Percentiles rank a stretch among this genome's conserved stretches.
Evolutionary conservation across 2,329 filamentous ascomycete species (phyloP).

Genomic region (Sclerotinia subarctica): DNA sequence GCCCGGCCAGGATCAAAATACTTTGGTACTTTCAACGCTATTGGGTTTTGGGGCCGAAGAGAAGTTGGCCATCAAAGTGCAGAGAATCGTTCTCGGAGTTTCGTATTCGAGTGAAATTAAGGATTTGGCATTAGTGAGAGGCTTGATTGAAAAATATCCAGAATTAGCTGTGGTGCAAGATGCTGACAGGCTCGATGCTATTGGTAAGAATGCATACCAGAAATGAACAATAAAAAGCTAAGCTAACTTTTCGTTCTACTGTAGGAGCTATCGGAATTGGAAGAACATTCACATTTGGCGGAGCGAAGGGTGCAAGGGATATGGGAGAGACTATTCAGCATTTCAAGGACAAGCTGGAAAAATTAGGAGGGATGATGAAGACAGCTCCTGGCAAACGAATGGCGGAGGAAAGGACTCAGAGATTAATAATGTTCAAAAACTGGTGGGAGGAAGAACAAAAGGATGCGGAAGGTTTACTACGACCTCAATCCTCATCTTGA

Average conservation of each 20-base stretch:
- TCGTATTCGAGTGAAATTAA: slow-evolving; percentile 75
- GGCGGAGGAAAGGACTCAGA: slow-evolving; percentile 52
- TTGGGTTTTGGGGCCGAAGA: slow-evolving; percentile 55
- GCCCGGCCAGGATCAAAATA: slow-evolving; percentile 54
- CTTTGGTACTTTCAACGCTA: slow-evolving; percentile 57
- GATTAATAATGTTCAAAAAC: slow-evolving; percentile 50
- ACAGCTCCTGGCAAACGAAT: slow-evolving; percentile 53
- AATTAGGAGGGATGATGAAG: slow-evolving; percentile 62
- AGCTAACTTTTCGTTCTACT: neutral
- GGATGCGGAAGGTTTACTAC: slow-evolving; percentile 33
- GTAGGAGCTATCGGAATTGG: slow-evolving; percentile 77
- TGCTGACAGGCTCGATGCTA: slow-evolving; percentile 88
- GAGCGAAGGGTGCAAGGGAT: slow-evolving; percentile 54
- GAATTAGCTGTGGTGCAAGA: slow-evolving; percentile 88
- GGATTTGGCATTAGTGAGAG: slow-evolving; percentile 56
- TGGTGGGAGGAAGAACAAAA: slow-evolving; percentile 57
- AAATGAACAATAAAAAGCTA: neutral
- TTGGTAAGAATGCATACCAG: slow-evolving; percentile 40
- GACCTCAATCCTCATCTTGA: slow-evolving; percentile 10
- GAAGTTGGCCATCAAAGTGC: slow-evolving; percentile 63
- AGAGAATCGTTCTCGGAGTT: slow-evolving; percentile 72
- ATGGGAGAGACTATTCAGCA: slow-evolving; percentile 68
- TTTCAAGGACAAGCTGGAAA: slow-evolving; percentile 74
- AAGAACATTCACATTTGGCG: slow-evolving; percentile 74
- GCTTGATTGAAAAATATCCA: slow-evolving; percentile 60